A percentile compares a stretch with the other conserved stretches of the same genome.
Conservation (phyloP, 768 basidiomycete genomes). For the Ramaria rubella region DNA sequence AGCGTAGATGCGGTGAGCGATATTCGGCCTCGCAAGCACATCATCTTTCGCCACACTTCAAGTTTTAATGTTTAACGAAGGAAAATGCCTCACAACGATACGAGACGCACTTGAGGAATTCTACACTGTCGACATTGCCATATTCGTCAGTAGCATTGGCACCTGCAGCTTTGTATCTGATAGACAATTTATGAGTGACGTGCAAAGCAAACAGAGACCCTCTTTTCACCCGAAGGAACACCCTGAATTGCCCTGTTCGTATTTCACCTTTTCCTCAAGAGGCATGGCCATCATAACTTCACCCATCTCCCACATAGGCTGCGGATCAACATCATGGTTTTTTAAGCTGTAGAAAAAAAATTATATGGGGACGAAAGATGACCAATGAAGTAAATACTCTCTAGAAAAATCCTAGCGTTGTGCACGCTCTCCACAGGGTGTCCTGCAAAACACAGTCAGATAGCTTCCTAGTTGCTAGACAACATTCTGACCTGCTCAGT, state of each 20-base stretch:
- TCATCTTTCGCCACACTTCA: conserved; percentile 48
- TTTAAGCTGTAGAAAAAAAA: conserved; percentile 34
- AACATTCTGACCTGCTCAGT: conserved; percentile 21
- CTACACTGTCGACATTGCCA: conserved; percentile 49
- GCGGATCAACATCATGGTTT: conserved; percentile 47
- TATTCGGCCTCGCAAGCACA: no score
- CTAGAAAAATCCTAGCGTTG: conserved; percentile 49
- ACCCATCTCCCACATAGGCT: conserved; percentile 53
- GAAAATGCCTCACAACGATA: no score
- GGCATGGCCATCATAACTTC: conserved; percentile 48
- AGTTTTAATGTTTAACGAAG: neutral
- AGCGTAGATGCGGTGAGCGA: no score
- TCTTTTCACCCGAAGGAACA: conserved; percentile 36
- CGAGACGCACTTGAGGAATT: conserved; percentile 43
- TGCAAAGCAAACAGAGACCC: conserved; percentile 32
- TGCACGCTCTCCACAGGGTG: conserved; percentile 43
- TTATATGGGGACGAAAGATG: neutral
- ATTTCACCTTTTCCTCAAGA: conserved; percentile 48
- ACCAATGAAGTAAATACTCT: conserved; percentile 22
- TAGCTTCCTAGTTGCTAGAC: no score
- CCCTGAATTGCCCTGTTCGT: conserved; percentile 37
- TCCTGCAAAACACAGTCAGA: conserved; percentile 12
- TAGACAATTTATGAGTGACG: conserved; percentile 11
- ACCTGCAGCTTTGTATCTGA: conserved; percentile 55
- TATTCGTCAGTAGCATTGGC: conserved; percentile 55